Conservation (phyloP, 2,329 filamentous ascomycete genomes). For the Fusarium odoratissimum region DNA sequence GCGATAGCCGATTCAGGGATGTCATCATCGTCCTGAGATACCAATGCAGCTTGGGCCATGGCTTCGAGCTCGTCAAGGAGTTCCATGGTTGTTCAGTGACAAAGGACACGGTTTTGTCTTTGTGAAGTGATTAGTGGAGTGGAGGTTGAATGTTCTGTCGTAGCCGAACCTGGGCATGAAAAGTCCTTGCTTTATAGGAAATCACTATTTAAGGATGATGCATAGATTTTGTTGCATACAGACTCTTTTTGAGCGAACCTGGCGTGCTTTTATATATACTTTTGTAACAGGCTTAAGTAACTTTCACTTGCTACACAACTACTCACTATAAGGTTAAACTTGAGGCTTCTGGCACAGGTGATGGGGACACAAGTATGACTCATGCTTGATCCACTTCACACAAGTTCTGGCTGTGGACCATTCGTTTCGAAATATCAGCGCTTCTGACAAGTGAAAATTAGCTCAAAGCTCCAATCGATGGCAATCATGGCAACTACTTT, state of each 20-base stretch:
- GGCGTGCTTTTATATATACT: not conserved
- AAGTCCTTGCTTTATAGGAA: not conserved
- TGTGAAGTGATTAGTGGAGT: no score
- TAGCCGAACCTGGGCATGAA: not conserved
- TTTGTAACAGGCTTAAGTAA: rapidly evolving
- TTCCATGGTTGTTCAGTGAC: not conserved
- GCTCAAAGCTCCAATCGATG: not conserved
- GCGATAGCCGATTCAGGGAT: not conserved
- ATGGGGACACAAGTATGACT: not conserved
- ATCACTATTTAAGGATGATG: not conserved
- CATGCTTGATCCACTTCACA: not conserved
- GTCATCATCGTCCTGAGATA: rapidly evolving
- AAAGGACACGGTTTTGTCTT: rapidly evolving
- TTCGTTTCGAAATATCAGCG: not conserved
- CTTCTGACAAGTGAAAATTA: not conserved
- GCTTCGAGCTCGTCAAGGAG: not conserved
- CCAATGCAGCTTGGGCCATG: not conserved
- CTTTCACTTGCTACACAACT: rapidly evolving
- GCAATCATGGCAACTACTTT: not conserved
- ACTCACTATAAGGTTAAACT: not conserved
- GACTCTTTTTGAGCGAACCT: not conserved
- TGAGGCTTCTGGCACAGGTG: not conserved
- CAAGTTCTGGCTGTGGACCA: not conserved
- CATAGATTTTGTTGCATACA: not conserved
- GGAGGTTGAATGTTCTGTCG: not conserved